Base-by-base conservation (phyloP, 495 filamentous ascomycete genomes). In the Daldinia loculata region DNA sequence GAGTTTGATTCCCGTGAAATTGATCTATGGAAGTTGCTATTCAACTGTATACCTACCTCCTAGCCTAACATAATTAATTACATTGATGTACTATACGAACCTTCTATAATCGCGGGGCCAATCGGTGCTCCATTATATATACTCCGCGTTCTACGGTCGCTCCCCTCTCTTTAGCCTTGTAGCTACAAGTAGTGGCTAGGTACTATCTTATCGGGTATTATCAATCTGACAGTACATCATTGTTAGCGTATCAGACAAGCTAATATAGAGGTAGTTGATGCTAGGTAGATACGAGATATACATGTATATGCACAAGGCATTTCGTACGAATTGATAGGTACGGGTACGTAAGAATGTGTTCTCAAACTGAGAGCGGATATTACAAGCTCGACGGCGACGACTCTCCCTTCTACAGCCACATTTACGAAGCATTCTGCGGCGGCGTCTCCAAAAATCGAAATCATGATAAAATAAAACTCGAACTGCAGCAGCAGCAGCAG, bases 301-400 rank as follows among this genome's bases (percentile, higher is more conserved):
- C 53, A 38, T 36, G 53, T 56, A 56, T 36, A 36, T 30, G 30
- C 9, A 56, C n/a, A 56, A 36, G 30, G n/a, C 24, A 34, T 34
- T 56, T 56, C 27, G 30, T 56, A 56, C 52, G 8, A 29, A 29
- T 29, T 29, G 1, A 55, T 41, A 63, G 43, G 39, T 69, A 69
- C 55, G 55, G 55, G n/a, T 52, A 55, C 52, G 68, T 67, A 67
- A 72, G 69, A 66, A 73, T 73, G 70, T 73, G 66, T 59, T 72
- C 69, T 64, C 55, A 69, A 34, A 69, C 59, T 22, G 50, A 60
- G 34, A 51, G 61, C 62, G 63, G 51, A 43, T 66, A 68, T 57
- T 69, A 62, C 66, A 61, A 52, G 57, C 41, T 58, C 36, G 26
- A 30, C 51, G 65, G 56, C 65, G 65, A 73, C 57, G 66, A 73